Conservation (phyloP, 2,329 filamentous ascomycete genomes). For the Paecilomyces niveus region DNA sequence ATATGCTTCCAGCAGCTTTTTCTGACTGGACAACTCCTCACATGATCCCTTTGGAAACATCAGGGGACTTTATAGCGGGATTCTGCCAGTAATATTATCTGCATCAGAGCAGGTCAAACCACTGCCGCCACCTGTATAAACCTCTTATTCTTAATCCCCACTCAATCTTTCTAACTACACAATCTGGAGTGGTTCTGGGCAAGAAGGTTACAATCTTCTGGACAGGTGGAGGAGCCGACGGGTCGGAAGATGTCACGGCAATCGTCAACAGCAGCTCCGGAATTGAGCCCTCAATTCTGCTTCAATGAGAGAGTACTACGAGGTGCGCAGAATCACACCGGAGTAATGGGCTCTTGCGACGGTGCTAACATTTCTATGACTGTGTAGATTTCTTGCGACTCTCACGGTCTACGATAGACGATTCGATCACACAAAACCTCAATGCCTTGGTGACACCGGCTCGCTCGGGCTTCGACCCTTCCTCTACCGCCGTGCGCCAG, state of each 20-base stretch:
- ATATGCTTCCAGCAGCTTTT: background rate
- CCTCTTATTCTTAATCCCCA: background rate
- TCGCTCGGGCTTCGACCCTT: slow-evolving; percentile 65
- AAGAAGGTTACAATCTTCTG: slow-evolving; percentile 13
- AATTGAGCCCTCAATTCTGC: slow-evolving; percentile 67
- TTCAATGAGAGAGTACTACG: slow-evolving; percentile 62
- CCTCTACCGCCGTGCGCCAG: slow-evolving; percentile 61
- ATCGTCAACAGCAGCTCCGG: slow-evolving; percentile 39
- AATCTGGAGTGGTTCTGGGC: slow-evolving; percentile 38
- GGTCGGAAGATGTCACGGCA: slow-evolving; percentile 32
- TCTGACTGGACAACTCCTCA: background rate
- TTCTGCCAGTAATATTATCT: background rate
- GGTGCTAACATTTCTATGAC: slow-evolving; percentile 5
- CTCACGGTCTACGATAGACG: slow-evolving; percentile 78
- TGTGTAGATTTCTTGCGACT: slow-evolving; percentile 76
- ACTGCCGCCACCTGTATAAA: background rate
- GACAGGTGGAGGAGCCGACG: slow-evolving; percentile 13
- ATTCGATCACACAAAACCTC: slow-evolving; percentile 86
- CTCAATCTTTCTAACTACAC: slow-evolving; percentile 6
- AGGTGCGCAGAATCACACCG: slow-evolving; percentile 44
- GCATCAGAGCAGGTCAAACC: background rate
- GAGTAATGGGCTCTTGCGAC: background rate
- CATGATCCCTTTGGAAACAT: background rate
- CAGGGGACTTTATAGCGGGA: background rate
- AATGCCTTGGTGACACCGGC: slow-evolving; percentile 80